Percentiles rank a stretch among this genome's conserved stretches.
Conservation (phyloP, 257 asterid species). For the Solanum arcanum region DNA sequence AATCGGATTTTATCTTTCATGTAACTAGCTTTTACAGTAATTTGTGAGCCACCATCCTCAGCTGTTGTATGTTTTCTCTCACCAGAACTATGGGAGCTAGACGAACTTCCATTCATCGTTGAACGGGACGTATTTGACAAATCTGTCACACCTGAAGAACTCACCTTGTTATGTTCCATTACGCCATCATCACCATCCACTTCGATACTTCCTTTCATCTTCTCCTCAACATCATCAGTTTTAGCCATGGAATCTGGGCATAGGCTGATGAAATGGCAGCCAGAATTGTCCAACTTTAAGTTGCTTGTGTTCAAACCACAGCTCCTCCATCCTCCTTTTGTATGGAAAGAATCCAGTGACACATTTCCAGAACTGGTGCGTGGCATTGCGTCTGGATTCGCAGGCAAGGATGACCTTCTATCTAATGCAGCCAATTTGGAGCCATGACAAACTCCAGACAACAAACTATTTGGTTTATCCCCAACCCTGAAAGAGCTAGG, state of each 20-base stretch:
- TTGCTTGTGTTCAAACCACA: not conserved
- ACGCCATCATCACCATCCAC: conserved; percentile 19
- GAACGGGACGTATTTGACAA: conserved; percentile 55
- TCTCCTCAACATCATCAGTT: not conserved
- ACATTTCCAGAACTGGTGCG: conserved; percentile 20
- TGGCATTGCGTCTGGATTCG: conserved; percentile 9
- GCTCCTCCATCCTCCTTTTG: conserved; percentile 2
- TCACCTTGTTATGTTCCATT: conserved; percentile 27
- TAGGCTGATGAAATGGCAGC: conserved; percentile 13
- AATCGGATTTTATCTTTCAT: conserved; percentile 61
- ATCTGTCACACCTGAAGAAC: conserved; percentile 55
- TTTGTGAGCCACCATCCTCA: conserved; percentile 35
- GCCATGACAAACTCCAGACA: not conserved
- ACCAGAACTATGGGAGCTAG: conserved; percentile 41
- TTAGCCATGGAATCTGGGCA: conserved; percentile 17
- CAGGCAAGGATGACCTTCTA: conserved; percentile 10
- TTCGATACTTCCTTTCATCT: conserved; percentile 4
- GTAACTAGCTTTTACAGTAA: conserved; percentile 57
- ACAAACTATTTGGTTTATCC: not conserved
- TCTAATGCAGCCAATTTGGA: conserved; percentile 24
- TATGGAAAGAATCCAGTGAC: conserved; percentile 15
- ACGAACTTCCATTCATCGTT: conserved; percentile 35
- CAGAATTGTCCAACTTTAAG: conserved; percentile 13
- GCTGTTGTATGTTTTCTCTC: conserved; percentile 15
- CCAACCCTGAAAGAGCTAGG: not conserved